A percentile compares a stretch with the other conserved stretches of the same genome.
These are phyloP conservation scores for Plasmodium coatneyi DNA, from an alignment of 169 alveolate genomes.

Conservation along the genomic window DNA sequence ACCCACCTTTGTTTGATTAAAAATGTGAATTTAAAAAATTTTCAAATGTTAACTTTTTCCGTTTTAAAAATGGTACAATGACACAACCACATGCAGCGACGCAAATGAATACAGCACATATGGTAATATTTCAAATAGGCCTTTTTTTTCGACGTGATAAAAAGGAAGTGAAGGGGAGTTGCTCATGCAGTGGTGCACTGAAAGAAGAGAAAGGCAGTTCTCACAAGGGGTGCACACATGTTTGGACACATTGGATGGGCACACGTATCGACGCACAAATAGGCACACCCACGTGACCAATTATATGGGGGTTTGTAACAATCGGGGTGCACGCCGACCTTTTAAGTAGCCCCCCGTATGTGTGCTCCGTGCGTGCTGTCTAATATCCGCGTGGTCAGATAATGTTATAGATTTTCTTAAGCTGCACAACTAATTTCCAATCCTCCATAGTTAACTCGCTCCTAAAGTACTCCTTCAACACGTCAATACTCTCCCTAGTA, in stretches of 20 bases:
- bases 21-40: neutral
- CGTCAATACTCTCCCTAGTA: slow-evolving; percentile 95
- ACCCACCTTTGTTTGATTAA: neutral
- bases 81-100: neutral
- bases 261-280: neutral
- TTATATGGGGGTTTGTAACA: neutral
- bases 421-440: slow-evolving; percentile 94
- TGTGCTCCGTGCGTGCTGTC: neutral
- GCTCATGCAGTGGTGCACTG: neutral
- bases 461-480: slow-evolving; percentile 94
- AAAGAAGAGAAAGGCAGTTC: neutral
- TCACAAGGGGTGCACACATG: neutral
- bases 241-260: neutral
- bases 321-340: neutral
- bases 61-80: neutral
- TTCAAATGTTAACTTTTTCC: neutral
- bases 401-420: slow-evolving; percentile 88
- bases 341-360: neutral
- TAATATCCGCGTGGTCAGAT: slow-evolving; percentile 18
- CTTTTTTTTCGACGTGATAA: neutral
- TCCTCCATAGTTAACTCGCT: slow-evolving; percentile 95
- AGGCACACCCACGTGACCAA: neutral
- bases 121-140: neutral
- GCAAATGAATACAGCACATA: slow-evolving; percentile 19
- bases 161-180: neutral